Evolutionary conservation across 768 basidiomycete species (phyloP).

Genomic region (Leccinum obscurum): DNA sequence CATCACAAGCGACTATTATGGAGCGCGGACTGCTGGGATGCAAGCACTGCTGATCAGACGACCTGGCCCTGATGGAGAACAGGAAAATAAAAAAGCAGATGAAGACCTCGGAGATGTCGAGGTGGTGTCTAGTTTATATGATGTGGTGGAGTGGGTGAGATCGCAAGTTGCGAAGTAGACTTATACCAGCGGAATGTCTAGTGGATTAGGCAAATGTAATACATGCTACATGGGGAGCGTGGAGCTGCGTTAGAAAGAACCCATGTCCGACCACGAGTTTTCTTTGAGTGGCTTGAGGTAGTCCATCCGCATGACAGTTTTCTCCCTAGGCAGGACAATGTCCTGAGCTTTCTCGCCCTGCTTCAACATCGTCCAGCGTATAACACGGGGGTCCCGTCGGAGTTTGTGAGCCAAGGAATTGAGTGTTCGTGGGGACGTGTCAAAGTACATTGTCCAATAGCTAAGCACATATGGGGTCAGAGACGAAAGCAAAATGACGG

Average conservation of each 20-base stretch:
- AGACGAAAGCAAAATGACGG: background rate
- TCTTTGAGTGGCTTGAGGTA: constrained; percentile 22
- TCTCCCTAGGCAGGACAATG: constrained; percentile 53
- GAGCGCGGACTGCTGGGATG: constrained; percentile 56
- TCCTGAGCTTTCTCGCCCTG: constrained; percentile 74
- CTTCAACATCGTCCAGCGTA: constrained; percentile 81
- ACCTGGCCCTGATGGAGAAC: constrained; percentile 46
- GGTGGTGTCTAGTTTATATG: constrained; percentile 39
- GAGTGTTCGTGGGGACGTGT: constrained; percentile 75
- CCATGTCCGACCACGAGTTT: constrained; percentile 30
- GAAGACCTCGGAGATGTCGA: constrained; percentile 43
- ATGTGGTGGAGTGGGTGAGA: constrained; percentile 40
- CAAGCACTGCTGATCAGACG: constrained; percentile 59
- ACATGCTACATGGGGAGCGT: background rate
- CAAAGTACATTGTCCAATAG: constrained; percentile 91
- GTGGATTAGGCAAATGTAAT: constrained; percentile 2
- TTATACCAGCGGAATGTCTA: background rate
- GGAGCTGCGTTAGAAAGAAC: constrained; percentile 10
- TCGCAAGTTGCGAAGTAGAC: constrained; percentile 11
- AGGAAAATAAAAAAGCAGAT: constrained; percentile 41
- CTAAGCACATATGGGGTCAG: constrained; percentile 39
- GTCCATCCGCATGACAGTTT: constrained; percentile 37
- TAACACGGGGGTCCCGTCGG: constrained; percentile 77
- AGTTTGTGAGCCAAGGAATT: constrained; percentile 64
- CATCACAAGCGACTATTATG: constrained; percentile 59